phyloP scores from a whole-genome alignment of 2,329 filamentous ascomycete genomes.

The Aspergillus luchuensis region DNA sequence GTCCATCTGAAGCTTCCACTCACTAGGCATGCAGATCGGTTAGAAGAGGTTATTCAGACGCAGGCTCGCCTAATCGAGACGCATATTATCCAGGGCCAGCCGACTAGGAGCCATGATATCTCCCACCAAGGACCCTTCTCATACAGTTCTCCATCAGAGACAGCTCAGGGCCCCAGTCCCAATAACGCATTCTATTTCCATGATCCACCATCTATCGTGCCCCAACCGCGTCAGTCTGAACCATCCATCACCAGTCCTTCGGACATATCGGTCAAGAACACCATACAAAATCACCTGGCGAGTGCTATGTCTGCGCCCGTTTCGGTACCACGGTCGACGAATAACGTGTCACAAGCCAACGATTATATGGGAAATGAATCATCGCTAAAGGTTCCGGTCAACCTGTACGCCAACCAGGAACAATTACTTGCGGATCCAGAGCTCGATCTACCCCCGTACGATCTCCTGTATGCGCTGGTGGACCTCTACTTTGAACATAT shows the following conservation, averaged over 20 bases:
- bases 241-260: constrained; percentile 45
- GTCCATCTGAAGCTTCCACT: constrained; percentile 6
- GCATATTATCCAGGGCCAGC: constrained; percentile 48
- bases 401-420: constrained; percentile 54
- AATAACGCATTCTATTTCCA: constrained; percentile 65
- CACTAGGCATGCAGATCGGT: constrained; percentile 52
- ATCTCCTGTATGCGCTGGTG: constrained; percentile 70
- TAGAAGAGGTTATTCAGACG: constrained; percentile 66
- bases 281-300: constrained; percentile 26
- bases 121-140: constrained; percentile 30
- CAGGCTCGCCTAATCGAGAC: constrained; percentile 69
- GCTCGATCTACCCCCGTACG: constrained; percentile 72
- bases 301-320: constrained; percentile 26
- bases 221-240: constrained; percentile 50
- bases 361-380: constrained; percentile 51
- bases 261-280: constrained; percentile 33
- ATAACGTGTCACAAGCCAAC: constrained; percentile 20
- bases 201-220: constrained; percentile 56
- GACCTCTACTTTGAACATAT: constrained; percentile 79
- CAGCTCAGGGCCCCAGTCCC: constrained; percentile 55
- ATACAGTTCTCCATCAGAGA: constrained; percentile 52
- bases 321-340: constrained; percentile 28
- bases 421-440: constrained; percentile 54
- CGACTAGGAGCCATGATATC: constrained; percentile 33
- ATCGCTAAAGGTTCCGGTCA: constrained; percentile 61